These are phyloP conservation scores for Hypoxylon sp. DNA, from an alignment of 2,329 filamentous ascomycete genomes.

Conservation along the genomic window DNA sequence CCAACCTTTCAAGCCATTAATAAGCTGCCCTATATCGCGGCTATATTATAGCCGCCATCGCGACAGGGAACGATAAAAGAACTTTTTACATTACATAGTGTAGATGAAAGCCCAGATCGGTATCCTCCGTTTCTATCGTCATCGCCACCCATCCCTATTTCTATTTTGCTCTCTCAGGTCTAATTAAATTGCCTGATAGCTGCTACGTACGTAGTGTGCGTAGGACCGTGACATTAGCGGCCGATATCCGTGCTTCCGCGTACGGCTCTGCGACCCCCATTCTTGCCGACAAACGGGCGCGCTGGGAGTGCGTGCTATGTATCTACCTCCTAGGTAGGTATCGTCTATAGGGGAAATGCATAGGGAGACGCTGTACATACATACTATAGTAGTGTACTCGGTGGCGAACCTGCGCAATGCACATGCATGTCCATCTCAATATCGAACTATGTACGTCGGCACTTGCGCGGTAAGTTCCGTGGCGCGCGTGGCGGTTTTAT, in stretches of 20 bases:
- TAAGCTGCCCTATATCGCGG: slow-evolving; percentile 15
- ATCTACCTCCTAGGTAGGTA: no score
- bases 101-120: slow-evolving; percentile 2
- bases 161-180: neutral
- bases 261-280: neutral
- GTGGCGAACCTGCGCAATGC: slow-evolving; percentile 8
- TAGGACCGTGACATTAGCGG: slow-evolving; percentile 12
- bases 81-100: slow-evolving; percentile 5
- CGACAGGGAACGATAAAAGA: slow-evolving; percentile 14
- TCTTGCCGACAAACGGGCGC: neutral
- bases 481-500: slow-evolving; percentile 11
- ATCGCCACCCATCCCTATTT: neutral
- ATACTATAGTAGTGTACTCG: no score
- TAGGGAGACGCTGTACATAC: neutral
- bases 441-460: slow-evolving; percentile 25
- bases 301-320: neutral
- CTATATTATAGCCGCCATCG: slow-evolving; percentile 12
- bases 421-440: slow-evolving; percentile 35
- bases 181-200: neutral
- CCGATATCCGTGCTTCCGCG: slow-evolving; percentile 22
- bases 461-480: slow-evolving; percentile 36
- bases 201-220: neutral
- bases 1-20: slow-evolving; percentile 20
- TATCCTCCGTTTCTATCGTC: neutral
- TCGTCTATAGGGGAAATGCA: no score